Evolutionary conservation across 345 rosid species (phyloP).

Genomic region (Psidium guajava): DNA sequence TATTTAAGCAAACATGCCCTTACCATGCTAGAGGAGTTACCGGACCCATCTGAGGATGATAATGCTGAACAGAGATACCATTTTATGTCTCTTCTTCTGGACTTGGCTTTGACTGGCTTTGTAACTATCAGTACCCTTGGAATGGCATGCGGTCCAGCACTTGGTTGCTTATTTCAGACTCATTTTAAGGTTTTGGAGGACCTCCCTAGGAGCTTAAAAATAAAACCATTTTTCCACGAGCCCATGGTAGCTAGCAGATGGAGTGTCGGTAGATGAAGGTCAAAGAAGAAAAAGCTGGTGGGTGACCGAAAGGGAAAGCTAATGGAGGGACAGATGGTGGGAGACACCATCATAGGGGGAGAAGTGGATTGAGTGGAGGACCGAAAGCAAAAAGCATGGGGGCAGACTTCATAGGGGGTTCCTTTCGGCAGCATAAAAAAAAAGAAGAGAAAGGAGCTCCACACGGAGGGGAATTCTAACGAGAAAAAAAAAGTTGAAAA

Average conservation of each 20-base stretch:
- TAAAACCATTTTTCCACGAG: conserved; percentile 8
- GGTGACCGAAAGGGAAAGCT: too few relatives aligned
- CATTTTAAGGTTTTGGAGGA: conserved; percentile 74
- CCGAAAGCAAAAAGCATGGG: too few relatives aligned
- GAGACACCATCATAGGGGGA: too few relatives aligned
- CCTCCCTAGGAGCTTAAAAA: conserved; percentile 46
- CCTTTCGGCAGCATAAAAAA: too few relatives aligned
- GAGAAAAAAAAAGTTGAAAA: too few relatives aligned
- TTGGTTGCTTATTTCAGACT: conserved; percentile 82
- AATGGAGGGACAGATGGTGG: too few relatives aligned
- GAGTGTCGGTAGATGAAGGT: neutral
- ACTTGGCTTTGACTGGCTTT: conserved; percentile 95
- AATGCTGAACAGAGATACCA: conserved; percentile 67
- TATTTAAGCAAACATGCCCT: conserved; percentile 93
- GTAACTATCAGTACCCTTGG: conserved; percentile 99
- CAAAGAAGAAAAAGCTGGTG: too few relatives aligned
- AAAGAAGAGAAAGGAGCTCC: too few relatives aligned
- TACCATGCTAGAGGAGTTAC: conserved; percentile 87
- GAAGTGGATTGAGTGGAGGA: too few relatives aligned
- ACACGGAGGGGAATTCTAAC: too few relatives aligned
- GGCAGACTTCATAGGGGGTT: too few relatives aligned
- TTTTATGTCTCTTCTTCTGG: conserved; percentile 76
- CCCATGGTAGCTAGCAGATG: conserved; percentile 36
- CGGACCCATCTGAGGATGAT: conserved; percentile 55
- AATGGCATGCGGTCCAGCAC: conserved; percentile 99